phyloP scores from a whole-genome alignment of 192 early-diverging fungal genomes.

The Funneliformis mosseae region DNA sequence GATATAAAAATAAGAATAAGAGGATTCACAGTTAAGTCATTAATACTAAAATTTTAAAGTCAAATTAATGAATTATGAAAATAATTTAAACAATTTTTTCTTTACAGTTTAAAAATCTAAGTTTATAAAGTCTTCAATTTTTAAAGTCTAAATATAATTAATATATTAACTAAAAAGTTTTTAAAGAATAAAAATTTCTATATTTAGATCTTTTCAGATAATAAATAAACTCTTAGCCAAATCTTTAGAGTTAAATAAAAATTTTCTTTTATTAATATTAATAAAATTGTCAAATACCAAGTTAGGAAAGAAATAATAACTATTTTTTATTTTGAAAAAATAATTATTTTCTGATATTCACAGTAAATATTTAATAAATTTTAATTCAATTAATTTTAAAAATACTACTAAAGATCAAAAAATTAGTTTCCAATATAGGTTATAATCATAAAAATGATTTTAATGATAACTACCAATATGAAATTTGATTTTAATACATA shows the following conservation, averaged over 20 bases:
- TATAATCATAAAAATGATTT: slow-evolving; percentile 62
- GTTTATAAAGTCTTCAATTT: too few relatives aligned
- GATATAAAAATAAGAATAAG: too few relatives aligned
- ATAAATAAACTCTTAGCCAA: not conserved
- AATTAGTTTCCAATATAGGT: slow-evolving; percentile 52
- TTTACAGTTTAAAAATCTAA: too few relatives aligned
- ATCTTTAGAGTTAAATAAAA: slow-evolving; percentile 51
- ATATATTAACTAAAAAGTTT: too few relatives aligned
- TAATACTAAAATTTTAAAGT: too few relatives aligned
- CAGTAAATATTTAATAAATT: not conserved
- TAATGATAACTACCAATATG: slow-evolving; percentile 66
- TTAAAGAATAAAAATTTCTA: too few relatives aligned
- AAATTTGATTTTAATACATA: slow-evolving; percentile 66
- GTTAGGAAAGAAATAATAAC: slow-evolving; percentile 70
- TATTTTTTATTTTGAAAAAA: not conserved
- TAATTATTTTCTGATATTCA: too few relatives aligned
- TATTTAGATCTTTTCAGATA: not conserved
- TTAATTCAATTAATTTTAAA: slow-evolving; percentile 46
- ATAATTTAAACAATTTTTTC: too few relatives aligned
- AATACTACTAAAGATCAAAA: slow-evolving; percentile 57
- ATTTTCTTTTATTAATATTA: slow-evolving; percentile 52
- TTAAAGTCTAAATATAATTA: too few relatives aligned
- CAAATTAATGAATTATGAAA: too few relatives aligned
- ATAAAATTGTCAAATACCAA: slow-evolving; percentile 72
- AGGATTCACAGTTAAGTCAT: too few relatives aligned